Percentiles rank a stretch among this genome's conserved stretches.
These are phyloP conservation scores for Terfezia claveryi DNA, from an alignment of 495 filamentous ascomycete species.

Conservation along the genomic window DNA sequence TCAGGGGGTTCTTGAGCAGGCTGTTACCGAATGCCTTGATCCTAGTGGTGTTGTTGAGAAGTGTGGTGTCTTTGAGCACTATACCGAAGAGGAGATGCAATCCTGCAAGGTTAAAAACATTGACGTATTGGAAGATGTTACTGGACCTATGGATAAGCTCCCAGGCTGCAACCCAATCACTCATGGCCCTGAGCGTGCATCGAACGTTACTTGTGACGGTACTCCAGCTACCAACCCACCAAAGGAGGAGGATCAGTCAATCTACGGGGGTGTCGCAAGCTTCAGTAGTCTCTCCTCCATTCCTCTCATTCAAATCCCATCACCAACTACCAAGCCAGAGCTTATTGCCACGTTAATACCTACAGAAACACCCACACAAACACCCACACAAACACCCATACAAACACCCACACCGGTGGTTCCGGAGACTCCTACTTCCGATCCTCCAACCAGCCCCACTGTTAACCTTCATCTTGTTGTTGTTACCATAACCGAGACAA, in stretches of 20 bases:
- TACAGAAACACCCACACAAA: too few relatives aligned
- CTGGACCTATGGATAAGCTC: constrained; percentile 21
- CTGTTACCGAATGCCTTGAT: constrained; percentile 28
- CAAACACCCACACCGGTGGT: too few relatives aligned
- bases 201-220: neutral
- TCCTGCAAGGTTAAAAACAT: constrained; percentile 8
- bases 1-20: constrained; percentile 32
- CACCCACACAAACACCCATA: too few relatives aligned
- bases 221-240: too few relatives aligned
- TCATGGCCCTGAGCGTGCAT: constrained; percentile 8
- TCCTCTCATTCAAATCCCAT: too few relatives aligned
- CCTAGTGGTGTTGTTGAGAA: constrained; percentile 10
- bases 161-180: constrained; percentile 27
- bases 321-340: too few relatives aligned
- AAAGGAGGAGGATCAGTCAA: too few relatives aligned
- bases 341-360: too few relatives aligned
- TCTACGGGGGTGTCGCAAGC: too few relatives aligned
- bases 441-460: too few relatives aligned
- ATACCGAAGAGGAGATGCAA: constrained; percentile 3
- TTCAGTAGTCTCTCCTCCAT: too few relatives aligned
- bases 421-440: too few relatives aligned
- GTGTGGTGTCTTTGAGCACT: constrained; percentile 7
- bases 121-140: constrained; percentile 21
- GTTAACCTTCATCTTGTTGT: neutral
- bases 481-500: neutral